Evolutionary conservation across 306 rosid genomes (phyloP).

Genomic region (Castanea mollissima): DNA sequence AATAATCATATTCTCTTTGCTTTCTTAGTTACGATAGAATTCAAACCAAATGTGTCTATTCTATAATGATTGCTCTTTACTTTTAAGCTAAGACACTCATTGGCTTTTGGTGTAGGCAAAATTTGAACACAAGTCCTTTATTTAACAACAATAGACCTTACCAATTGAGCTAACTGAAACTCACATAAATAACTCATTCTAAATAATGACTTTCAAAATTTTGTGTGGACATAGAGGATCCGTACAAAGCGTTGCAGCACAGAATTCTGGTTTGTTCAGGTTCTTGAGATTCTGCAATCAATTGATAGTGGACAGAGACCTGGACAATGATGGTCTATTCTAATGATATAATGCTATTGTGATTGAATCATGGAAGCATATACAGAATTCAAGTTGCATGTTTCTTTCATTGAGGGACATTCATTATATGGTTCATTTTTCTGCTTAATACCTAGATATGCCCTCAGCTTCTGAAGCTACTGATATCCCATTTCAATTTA

Average conservation of each 20-base stretch:
- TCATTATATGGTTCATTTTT: neutral
- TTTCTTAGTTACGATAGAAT: too few species aligned
- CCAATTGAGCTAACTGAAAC: too few species aligned
- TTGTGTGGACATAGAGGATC: constrained; percentile 74
- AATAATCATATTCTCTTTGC: constrained; percentile 24
- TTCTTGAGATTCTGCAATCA: too few species aligned
- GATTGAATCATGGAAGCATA: constrained; percentile 63
- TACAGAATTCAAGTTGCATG: constrained; percentile 71
- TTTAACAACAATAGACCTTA: too few species aligned
- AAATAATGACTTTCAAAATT: constrained; percentile 64
- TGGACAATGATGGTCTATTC: constrained; percentile 51
- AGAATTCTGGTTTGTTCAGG: constrained; percentile 36
- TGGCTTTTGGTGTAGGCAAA: too few species aligned
- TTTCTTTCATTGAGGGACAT: constrained; percentile 75
- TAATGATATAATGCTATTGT: constrained; percentile 84
- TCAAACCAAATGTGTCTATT: too few species aligned
- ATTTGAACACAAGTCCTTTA: too few species aligned
- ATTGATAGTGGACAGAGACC: too few species aligned
- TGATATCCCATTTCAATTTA: neutral
- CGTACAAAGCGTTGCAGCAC: constrained; percentile 70
- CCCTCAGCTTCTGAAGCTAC: neutral
- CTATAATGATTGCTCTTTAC: too few species aligned
- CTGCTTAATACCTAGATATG: neutral
- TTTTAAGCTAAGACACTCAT: too few species aligned
- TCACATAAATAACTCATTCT: neutral